Evolutionary conservation across 148 eudicot genomes (phyloP), one percentile per base, ranked within the genome.

Genomic region (Rhododendron ovatum): DNA sequence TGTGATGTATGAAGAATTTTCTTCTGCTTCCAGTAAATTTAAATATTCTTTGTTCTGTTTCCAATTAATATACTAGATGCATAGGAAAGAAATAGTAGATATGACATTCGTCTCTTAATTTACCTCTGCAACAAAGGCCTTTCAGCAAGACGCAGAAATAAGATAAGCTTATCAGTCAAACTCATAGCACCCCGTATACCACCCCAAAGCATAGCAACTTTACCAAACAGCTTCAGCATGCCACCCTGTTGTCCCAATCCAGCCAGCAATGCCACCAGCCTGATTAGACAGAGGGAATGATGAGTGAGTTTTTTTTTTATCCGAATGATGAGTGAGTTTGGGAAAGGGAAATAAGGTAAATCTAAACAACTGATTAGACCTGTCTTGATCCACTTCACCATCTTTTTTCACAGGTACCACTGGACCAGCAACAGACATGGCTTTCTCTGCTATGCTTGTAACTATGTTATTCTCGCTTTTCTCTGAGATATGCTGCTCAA

Each of bases 131-230:
- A 35, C 90, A 97, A 88, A 76, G 99, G 94, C 35, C 95, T 95
- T 69, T 97, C 96, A 82, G 98, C 93, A 86, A 97, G 83, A 51
- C 88, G 95, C 86, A 97, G 89, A 90, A 95, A 94, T 48, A 90
- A 86, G 84, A 97, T 90, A 81, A 97, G 94, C 80, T 89, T 90
- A 74, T 93, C 95, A 67, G 95, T 94, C 89, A 97, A 91, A 88
- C 98, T 97, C 93, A 97, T 91, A 88, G 99, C 99, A 89, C 99
- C 99, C 85, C 99, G 96, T 87, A 97, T 89, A 41, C 99, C 99
- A 87, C 99, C 99, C 98, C 98, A 97, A 81, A 97, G 95, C 87
- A 97, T 87, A 84, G 99, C 99, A 85, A 94, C 48, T 90, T 94
- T 97, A 18, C 94, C 95, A 82, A 94, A 91, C 57, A 97, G 91